Evolutionary conservation across 176 grass and related monocot species (phyloP).

Genomic region (Aegilops tauschii): DNA sequence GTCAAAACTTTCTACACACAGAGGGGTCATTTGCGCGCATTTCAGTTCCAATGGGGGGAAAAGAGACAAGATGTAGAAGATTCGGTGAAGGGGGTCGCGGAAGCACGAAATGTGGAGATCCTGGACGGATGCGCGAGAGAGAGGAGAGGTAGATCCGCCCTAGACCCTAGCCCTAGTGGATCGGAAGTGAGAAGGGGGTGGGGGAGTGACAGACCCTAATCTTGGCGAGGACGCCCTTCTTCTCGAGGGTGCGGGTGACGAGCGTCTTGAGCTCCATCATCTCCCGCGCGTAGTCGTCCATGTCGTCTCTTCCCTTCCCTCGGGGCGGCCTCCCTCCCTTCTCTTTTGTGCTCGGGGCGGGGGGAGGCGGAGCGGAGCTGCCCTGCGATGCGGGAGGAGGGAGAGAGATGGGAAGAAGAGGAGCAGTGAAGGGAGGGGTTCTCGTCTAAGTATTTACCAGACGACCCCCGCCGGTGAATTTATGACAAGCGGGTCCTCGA

Average conservation of each 20-base stretch:
- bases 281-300: constrained; percentile 92
- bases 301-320: background rate
- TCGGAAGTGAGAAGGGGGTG: background rate
- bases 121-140: background rate
- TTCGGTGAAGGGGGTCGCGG: background rate
- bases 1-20: background rate
- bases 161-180: background rate
- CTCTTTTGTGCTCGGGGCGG: background rate
- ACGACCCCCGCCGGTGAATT: background rate
- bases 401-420: background rate
- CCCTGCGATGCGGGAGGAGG: background rate
- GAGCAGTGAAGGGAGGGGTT: background rate
- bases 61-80: background rate
- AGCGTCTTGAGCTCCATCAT: constrained; percentile 99
- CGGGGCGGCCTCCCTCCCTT: background rate
- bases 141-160: constrained; percentile 11
- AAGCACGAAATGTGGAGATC: constrained; percentile 16
- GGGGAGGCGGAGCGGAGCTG: background rate
- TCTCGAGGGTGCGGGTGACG: constrained; percentile 91
- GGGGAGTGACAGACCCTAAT: constrained; percentile 56
- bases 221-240: constrained; percentile 95
- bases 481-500: background rate
- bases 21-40: background rate
- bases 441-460: background rate
- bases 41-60: background rate